phyloP scores from a whole-genome alignment of 352 stramenopile species.

The Globisporangium polare region DNA sequence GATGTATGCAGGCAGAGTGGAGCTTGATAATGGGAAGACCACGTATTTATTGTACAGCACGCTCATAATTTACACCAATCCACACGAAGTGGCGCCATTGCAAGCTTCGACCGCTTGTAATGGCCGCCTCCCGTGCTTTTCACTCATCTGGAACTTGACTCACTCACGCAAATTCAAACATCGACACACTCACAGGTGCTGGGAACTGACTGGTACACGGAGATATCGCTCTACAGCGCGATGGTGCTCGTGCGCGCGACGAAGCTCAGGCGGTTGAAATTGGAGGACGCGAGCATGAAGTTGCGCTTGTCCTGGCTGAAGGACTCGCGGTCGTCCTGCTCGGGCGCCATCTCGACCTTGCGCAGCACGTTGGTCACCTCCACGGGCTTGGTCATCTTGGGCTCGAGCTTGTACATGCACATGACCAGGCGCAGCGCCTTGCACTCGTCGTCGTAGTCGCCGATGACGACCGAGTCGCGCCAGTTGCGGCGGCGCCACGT shows the following conservation, averaged over 20 bases:
- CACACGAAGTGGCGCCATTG: background rate
- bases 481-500: conserved; percentile 79
- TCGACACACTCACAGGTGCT: background rate
- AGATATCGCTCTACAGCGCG: conserved; percentile 9
- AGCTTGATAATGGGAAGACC: background rate
- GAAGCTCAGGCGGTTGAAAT: conserved; percentile 13
- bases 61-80: conserved; percentile 5
- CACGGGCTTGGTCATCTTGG: conserved; percentile 45
- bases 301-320: conserved; percentile 16
- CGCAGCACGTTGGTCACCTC: conserved; percentile 38
- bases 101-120: conserved; percentile 12
- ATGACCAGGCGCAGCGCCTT: conserved; percentile 65
- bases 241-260: conserved; percentile 12
- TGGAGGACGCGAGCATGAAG: conserved; percentile 11
- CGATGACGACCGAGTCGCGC: conserved; percentile 61
- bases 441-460: conserved; percentile 59
- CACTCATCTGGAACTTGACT: background rate
- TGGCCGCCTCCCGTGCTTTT: background rate
- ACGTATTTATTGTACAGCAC: conserved; percentile 6
- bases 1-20: too few relatives aligned
- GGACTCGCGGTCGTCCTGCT: conserved; percentile 17
- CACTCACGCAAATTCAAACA: background rate
- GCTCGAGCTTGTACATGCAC: conserved; percentile 60
- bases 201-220: background rate
- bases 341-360: conserved; percentile 41